Evolutionary conservation across 257 asterid species (phyloP).

Genomic region (Plantago major): DNA sequence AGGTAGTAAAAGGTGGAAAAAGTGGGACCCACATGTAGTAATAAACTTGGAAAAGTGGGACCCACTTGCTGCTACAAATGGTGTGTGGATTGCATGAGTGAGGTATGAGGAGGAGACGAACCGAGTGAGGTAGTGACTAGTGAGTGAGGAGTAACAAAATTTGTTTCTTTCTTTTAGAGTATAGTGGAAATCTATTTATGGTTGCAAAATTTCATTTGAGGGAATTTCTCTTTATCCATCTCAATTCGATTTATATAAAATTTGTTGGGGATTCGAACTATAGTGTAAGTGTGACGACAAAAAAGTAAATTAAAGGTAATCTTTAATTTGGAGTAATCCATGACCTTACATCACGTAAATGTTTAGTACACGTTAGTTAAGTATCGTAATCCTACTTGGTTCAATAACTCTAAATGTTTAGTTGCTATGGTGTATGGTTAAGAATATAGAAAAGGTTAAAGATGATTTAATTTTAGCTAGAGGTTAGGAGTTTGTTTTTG

Average conservation of each 20-base stretch:
- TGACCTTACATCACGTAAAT: too few species aligned
- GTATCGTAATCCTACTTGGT: too few species aligned
- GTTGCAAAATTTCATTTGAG: too few species aligned
- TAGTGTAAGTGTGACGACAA: too few species aligned
- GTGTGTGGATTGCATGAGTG: slow-evolving; percentile 9
- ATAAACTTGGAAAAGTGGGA: slow-evolving; percentile 5
- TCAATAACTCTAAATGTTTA: too few species aligned
- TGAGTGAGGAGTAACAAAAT: slow-evolving; percentile 7
- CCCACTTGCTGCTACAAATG: slow-evolving; percentile 2
- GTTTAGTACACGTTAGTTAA: too few species aligned
- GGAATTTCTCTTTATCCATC: too few species aligned
- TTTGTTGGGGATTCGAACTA: too few species aligned
- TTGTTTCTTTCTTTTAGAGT: slow-evolving; percentile 1
- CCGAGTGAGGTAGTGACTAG: too few species aligned
- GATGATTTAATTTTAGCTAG: not conserved
- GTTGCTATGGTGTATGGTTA: not conserved
- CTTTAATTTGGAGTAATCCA: too few species aligned
- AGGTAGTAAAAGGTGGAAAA: slow-evolving; percentile 11
- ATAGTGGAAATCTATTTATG: not conserved
- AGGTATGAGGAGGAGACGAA: not conserved
- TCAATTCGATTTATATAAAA: too few species aligned
- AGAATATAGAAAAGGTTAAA: not conserved
- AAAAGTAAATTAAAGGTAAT: too few species aligned
- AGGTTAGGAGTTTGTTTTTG: not conserved
- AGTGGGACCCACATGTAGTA: not conserved